A percentile compares a stretch with the other conserved stretches of the same genome.
Evolutionary conservation across 176 grass and related monocot species (phyloP).

Genomic region (Oryza rufipogon): DNA sequence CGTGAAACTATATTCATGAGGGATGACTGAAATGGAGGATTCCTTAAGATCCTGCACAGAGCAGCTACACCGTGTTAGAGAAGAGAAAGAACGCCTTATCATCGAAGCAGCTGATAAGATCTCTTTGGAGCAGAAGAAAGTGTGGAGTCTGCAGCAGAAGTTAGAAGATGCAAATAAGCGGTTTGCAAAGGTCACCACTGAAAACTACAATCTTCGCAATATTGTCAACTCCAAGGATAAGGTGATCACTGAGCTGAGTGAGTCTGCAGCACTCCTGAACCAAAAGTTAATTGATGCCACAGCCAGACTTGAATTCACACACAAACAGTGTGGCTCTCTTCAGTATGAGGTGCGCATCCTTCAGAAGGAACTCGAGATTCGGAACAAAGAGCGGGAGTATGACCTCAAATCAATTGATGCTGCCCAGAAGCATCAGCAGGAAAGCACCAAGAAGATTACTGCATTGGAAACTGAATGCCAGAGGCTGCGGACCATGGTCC

Average conservation of each 20-base stretch:
- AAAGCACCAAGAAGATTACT: constrained; percentile 55
- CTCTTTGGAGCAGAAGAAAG: constrained; percentile 47
- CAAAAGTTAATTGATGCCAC: constrained; percentile 52
- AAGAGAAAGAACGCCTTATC: constrained; percentile 58
- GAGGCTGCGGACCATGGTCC: constrained; percentile 63
- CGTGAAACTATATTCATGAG: constrained; percentile 27
- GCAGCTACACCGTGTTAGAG: constrained; percentile 33
- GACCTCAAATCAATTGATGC: constrained; percentile 61
- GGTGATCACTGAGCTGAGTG: constrained; percentile 50
- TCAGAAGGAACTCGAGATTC: constrained; percentile 74
- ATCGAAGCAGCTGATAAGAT: constrained; percentile 49
- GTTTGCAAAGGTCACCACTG: constrained; percentile 40
- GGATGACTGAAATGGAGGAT: constrained; percentile 35
- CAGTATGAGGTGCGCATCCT: constrained; percentile 65
- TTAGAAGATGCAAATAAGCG: constrained; percentile 52
- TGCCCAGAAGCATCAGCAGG: constrained; percentile 58
- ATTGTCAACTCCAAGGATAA: constrained; percentile 60
- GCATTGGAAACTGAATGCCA: constrained; percentile 69
- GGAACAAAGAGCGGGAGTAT: constrained; percentile 58
- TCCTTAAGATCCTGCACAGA: constrained; percentile 49
- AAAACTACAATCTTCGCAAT: constrained; percentile 55
- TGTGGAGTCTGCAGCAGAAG: constrained; percentile 40
- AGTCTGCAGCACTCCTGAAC: constrained; percentile 48
- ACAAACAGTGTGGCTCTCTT: constrained; percentile 65
- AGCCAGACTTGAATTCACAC: constrained; percentile 43